Percentiles rank a stretch among this genome's conserved stretches.
Evolutionary conservation across 768 basidiomycete genomes (phyloP).

Genomic region (Suillus decipiens): DNA sequence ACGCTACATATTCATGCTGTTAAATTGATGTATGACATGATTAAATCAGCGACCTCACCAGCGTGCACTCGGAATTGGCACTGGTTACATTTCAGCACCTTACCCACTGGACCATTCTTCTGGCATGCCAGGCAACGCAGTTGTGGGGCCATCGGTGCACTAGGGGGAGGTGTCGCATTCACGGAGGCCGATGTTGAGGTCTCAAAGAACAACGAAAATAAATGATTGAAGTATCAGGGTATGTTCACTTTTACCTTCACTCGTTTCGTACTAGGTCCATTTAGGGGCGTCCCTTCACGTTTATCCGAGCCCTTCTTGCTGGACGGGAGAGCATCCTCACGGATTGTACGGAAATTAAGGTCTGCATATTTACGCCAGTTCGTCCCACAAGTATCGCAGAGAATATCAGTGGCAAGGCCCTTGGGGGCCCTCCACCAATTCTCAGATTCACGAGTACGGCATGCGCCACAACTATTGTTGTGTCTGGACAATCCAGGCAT

Average conservation of each 20-base stretch:
- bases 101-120: slow-evolving; percentile 71
- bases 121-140: slow-evolving; percentile 75
- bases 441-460: slow-evolving; percentile 75
- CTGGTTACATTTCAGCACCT: slow-evolving; percentile 79
- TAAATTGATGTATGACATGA: slow-evolving; percentile 9
- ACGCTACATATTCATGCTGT: slow-evolving; percentile 41
- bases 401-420: slow-evolving; percentile 71
- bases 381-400: slow-evolving; percentile 85
- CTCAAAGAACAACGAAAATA: slow-evolving; percentile 12
- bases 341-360: slow-evolving; percentile 69
- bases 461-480: slow-evolving; percentile 74
- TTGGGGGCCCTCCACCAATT: slow-evolving; percentile 94
- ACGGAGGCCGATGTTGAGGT: slow-evolving; percentile 39
- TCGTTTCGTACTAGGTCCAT: slow-evolving; percentile 58
- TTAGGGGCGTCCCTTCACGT: slow-evolving; percentile 61
- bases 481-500: slow-evolving; percentile 56
- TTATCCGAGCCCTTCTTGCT: slow-evolving; percentile 48
- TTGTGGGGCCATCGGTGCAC: slow-evolving; percentile 53
- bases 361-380: slow-evolving; percentile 96
- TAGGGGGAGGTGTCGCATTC: slow-evolving; percentile 63
- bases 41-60: slow-evolving; percentile 42
- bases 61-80: slow-evolving; percentile 82
- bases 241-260: slow-evolving; percentile 48
- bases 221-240: not conserved
- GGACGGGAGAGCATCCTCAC: slow-evolving; percentile 61